Evolutionary conservation across 2,329 filamentous ascomycete species (phyloP), one percentile per base, ranked within the genome.

Genomic region (Mycosphaerella arachidis): DNA sequence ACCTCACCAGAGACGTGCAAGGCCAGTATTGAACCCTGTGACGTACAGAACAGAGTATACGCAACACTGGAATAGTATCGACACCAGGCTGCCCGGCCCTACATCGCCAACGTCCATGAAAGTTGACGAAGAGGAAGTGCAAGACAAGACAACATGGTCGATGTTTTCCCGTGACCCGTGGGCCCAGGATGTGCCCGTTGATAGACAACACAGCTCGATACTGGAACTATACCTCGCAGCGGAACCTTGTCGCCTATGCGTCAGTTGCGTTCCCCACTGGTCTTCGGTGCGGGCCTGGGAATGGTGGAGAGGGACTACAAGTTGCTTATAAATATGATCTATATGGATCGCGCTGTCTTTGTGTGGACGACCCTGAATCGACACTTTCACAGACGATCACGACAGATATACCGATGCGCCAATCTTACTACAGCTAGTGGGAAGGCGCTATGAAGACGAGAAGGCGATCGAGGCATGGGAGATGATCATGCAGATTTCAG

Each of bases 211-310:
- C 77, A 60, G 67, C 87, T 70, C 77, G 72, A 40, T 84, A 83
- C 64, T 90, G 86, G 85, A 81, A 81, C 1, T 90, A 90, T 65
- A 88, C 85, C 0, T 76, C 81, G 0, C 81, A 86, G 62, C 90
- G 86, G 85, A 90, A 90, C 68, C 67, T 89, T 46, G 78, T 90
- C 1, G 86, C 90, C 70, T 70, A 70, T 57, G 68, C 87, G 0
- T 81, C 79, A 9, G 71, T 82, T 1, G 79, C 85, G 0, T 87
- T 90, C 68, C 87, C 87, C 0, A 83, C 82, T 1, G 76, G 75
- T 1, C 69, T 74, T 46, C 77, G 79, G 1, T 76, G 81, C 56
- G 75, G 75, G 1, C 66, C 66, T 0, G 66, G 73, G 13, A 81
- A 84, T 64, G 61, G 72, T 69, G 45, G 75, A 78, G 53, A 54